Conservation (phyloP, 2,329 filamentous ascomycete species). For the Epichloe hybrida region DNA sequence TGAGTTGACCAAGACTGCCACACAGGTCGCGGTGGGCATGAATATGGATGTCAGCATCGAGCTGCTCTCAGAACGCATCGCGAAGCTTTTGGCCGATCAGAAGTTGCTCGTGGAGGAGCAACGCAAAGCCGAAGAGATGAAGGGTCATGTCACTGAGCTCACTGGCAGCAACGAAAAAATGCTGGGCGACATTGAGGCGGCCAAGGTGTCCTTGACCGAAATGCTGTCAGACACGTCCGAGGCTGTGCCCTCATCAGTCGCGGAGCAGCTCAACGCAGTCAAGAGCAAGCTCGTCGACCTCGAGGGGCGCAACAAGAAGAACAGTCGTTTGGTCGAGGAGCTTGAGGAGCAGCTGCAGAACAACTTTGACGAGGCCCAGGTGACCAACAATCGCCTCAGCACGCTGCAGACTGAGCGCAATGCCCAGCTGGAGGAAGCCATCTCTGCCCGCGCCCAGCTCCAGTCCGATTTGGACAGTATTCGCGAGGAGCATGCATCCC, state of each 20-base stretch:
- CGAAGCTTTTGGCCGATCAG: conserved; percentile 42
- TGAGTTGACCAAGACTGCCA: conserved; percentile 50
- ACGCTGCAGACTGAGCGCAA: conserved; percentile 64
- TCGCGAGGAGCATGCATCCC: conserved; percentile 55
- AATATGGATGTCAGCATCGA: conserved; percentile 53
- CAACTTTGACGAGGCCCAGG: conserved; percentile 88
- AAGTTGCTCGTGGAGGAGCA: conserved; percentile 46
- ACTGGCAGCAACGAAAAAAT: conserved; percentile 44
- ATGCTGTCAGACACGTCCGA: conserved; percentile 38
- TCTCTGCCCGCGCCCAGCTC: conserved; percentile 45
- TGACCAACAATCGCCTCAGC: conserved; percentile 73
- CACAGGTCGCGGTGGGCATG: conserved; percentile 46
- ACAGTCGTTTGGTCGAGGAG: conserved; percentile 82
- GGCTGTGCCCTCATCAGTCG: conserved; percentile 30
- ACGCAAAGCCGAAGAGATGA: conserved; percentile 42
- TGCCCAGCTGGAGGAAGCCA: conserved; percentile 66
- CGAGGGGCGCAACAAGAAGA: conserved; percentile 69
- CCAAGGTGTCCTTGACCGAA: conserved; percentile 39
- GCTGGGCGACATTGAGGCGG: conserved; percentile 47
- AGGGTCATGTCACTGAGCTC: conserved; percentile 40
- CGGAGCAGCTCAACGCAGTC: conserved; percentile 45
- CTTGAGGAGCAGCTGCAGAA: conserved; percentile 91
- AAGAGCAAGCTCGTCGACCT: conserved; percentile 52
- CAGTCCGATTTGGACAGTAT: conserved; percentile 56
- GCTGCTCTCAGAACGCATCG: conserved; percentile 49